Evolutionary conservation across 805 yeast genomes (phyloP).

Genomic region (Teunomyces atbi): DNA sequence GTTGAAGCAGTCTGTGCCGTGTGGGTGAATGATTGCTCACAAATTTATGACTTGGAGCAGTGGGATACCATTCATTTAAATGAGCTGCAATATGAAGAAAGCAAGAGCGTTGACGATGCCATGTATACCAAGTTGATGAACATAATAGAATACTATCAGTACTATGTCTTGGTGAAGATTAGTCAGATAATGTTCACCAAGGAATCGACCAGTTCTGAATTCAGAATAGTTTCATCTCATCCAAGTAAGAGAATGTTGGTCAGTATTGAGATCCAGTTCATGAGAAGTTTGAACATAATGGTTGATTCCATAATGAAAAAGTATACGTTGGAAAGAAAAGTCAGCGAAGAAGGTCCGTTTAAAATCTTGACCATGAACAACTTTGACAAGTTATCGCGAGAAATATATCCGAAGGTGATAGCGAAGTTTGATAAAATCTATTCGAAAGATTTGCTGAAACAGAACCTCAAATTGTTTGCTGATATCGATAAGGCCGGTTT

Average conservation of each 20-base stretch:
- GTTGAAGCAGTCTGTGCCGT: constrained; percentile 42
- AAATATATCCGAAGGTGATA: constrained; percentile 31
- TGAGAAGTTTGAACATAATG: constrained; percentile 41
- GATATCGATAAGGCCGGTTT: constrained; percentile 41
- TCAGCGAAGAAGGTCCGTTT: constrained; percentile 27
- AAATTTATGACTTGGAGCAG: constrained; percentile 41
- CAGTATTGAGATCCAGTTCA: constrained; percentile 44
- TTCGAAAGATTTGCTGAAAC: constrained; percentile 34
- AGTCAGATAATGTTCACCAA: constrained; percentile 23
- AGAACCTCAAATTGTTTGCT: constrained; percentile 38
- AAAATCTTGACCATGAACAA: constrained; percentile 45
- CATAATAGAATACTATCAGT: constrained; percentile 36
- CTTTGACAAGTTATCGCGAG: constrained; percentile 33
- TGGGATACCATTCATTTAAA: constrained; percentile 28
- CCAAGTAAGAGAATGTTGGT: constrained; percentile 42
- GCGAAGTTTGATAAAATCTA: constrained; percentile 33
- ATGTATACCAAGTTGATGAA: constrained; percentile 34
- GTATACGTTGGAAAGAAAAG: constrained; percentile 28
- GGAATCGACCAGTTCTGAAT: constrained; percentile 14
- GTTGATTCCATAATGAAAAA: constrained; percentile 42
- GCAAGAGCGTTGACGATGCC: constrained; percentile 14
- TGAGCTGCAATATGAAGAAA: background rate
- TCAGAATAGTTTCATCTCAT: constrained; percentile 33
- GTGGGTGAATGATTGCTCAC: constrained; percentile 47
- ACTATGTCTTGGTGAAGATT: constrained; percentile 31